Conservation (phyloP, 2,329 filamentous ascomycete species). For the Colletotrichum coccodes region DNA sequence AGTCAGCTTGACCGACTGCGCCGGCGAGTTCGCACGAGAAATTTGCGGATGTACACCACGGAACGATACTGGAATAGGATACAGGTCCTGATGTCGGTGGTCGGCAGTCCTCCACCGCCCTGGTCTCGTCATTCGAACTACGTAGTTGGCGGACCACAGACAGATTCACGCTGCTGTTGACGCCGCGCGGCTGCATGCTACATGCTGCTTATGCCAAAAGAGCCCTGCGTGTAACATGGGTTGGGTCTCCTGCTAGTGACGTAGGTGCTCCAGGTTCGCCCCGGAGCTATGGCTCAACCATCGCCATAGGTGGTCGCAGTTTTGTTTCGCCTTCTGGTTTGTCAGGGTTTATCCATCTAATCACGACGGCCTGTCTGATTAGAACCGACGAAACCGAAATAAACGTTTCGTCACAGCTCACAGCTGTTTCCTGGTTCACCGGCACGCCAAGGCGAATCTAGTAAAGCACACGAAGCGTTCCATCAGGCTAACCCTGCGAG, state of each 20-base stretch:
- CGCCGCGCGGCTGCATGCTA: conserved; percentile 21
- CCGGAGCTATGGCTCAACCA: conserved; percentile 6
- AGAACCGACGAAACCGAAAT: background rate
- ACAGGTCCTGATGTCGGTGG: background rate
- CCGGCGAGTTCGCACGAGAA: background rate
- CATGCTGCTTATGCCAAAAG: conserved; percentile 9
- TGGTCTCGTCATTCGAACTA: background rate
- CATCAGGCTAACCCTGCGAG: background rate
- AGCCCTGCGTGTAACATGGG: conserved; percentile 1
- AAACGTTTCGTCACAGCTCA: conserved; percentile 18
- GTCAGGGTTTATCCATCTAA: conserved; percentile 30
- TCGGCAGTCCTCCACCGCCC: background rate
- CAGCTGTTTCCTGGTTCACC: conserved; percentile 2
- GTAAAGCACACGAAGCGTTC: background rate
- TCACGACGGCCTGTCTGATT: background rate
- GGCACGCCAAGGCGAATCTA: conserved; percentile 1
- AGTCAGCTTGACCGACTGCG: conserved; percentile 1
- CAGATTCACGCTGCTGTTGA: background rate
- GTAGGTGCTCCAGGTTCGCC: conserved; percentile 10
- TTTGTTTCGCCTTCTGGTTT: conserved; percentile 23
- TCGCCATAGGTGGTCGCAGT: conserved; percentile 16
- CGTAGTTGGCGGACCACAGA: background rate
- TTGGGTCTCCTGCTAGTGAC: conserved; percentile 13
- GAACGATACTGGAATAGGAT: background rate
- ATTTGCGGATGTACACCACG: background rate